Evolutionary conservation across 139 green algal species (phyloP), one percentile per base, ranked within the genome.

Genomic region (Micractinium conductrix): DNA sequence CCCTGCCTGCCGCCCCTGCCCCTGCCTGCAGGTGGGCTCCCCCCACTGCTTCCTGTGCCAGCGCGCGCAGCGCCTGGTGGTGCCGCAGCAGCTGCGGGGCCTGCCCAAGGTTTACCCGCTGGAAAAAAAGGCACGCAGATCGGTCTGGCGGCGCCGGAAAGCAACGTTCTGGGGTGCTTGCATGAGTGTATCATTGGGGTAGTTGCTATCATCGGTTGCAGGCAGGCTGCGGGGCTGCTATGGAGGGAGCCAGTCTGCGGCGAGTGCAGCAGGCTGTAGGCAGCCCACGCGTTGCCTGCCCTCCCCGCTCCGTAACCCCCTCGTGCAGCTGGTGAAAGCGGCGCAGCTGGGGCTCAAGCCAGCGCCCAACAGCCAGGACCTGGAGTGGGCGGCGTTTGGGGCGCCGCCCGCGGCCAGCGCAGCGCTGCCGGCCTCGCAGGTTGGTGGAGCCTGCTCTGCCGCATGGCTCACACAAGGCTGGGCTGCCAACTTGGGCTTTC

Each of bases 1-100:
- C 24, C 60, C 60, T 37, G 60, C 60, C 60, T 9, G 1, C 2
- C 53, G 8, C 53, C 53, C 53, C 2, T 62, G 24, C 26, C 48
- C 48, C 48, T n/a, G 16, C 19, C 63, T 90, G 86, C 86, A 92
- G 86, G 85, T 88, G 17, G 80, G 79, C 43, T 85, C 68, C 43
- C 87, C 89, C 1, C 87, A 84, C 33, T 90, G 90, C 80, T 93
- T 89, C 83, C 83, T 92, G 53, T 93, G 90, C 72, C 69, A 93
- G 68, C 67, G 73, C 0, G 74, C 90, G 6, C 84, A 80, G 74
- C 70, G 82, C 40, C 75, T 90, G 72, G 78, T 88, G 43, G 78
- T 88, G n/a, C 87, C 65, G 12, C 83, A 90, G 37, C 65, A 40
- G 58, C 84, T 88, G 87, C 78, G 78, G 17, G 83, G 83, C 6